phyloP scores from a whole-genome alignment of 2,329 filamentous ascomycete genomes.

The Fusarium nanum region DNA sequence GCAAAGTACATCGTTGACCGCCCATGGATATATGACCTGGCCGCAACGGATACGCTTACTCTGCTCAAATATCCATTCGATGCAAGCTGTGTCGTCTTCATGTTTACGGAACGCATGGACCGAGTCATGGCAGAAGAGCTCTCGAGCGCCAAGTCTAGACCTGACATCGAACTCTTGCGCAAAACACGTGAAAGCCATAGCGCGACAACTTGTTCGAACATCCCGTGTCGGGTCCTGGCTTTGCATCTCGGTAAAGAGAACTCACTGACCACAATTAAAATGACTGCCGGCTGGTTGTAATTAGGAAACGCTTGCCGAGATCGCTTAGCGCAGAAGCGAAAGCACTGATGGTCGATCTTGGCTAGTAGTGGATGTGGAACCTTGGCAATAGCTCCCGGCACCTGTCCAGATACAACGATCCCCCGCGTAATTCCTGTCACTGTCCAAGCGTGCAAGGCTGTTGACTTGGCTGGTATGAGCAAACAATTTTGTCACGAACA shows the following conservation, averaged over 20 bases:
- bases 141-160: background rate
- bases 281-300: background rate
- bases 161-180: background rate
- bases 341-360: background rate
- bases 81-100: accelerated
- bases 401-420: background rate
- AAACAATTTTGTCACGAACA: too few relatives aligned
- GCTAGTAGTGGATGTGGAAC: background rate
- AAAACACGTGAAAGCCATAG: background rate
- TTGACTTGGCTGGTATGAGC: background rate
- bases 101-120: accelerated
- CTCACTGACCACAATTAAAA: background rate
- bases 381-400: background rate
- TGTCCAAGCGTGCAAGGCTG: background rate
- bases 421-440: background rate
- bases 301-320: background rate
- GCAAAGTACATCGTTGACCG: too few relatives aligned
- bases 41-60: too few relatives aligned
- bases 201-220: background rate
- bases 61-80: background rate
- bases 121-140: background rate
- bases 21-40: too few relatives aligned
- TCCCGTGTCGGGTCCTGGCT: background rate
- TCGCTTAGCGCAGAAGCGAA: background rate
- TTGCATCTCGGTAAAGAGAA: background rate